These are phyloP conservation scores for Agrocybe chaxingu DNA, from an alignment of 768 basidiomycete genomes.

Conservation along the genomic window DNA sequence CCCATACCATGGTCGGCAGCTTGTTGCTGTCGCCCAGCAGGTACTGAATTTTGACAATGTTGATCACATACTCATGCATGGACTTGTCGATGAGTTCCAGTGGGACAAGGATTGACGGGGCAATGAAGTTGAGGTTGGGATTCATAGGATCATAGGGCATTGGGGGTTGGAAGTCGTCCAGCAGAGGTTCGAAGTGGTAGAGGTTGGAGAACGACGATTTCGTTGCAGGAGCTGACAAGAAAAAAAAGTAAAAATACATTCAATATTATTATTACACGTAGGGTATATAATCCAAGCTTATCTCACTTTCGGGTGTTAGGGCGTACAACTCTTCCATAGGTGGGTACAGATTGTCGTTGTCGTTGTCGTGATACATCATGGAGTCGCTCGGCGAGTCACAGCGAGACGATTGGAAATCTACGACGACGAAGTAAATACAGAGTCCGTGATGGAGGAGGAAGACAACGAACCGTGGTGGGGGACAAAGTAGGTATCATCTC, in stretches of 20 bases:
- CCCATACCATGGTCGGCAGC: constrained; percentile 45
- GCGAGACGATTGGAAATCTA: constrained; percentile 3
- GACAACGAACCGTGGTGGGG: neutral
- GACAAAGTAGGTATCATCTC: neutral
- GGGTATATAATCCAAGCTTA: constrained; percentile 18
- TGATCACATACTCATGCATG: constrained; percentile 49
- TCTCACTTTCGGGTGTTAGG: constrained; percentile 11
- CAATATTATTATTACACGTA: constrained; percentile 16
- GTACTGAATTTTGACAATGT: constrained; percentile 68
- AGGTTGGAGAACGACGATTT: constrained; percentile 26
- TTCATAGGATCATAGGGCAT: constrained; percentile 3
- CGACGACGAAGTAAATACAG: neutral
- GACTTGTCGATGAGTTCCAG: constrained; percentile 23
- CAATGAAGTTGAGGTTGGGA: neutral
- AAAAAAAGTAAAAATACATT: constrained; percentile 16
- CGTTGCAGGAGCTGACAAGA: constrained; percentile 21
- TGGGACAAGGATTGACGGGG: constrained; percentile 16
- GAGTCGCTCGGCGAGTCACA: constrained; percentile 7
- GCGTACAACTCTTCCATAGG: no score
- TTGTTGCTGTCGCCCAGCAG: constrained; percentile 55
- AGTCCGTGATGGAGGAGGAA: neutral
- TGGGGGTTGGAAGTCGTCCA: constrained; percentile 7
- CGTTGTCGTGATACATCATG: neutral
- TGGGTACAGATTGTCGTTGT: neutral
- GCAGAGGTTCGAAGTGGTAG: constrained; percentile 15